Evolutionary conservation across 768 basidiomycete genomes (phyloP).

Genomic region (Amanita molliuscula): DNA sequence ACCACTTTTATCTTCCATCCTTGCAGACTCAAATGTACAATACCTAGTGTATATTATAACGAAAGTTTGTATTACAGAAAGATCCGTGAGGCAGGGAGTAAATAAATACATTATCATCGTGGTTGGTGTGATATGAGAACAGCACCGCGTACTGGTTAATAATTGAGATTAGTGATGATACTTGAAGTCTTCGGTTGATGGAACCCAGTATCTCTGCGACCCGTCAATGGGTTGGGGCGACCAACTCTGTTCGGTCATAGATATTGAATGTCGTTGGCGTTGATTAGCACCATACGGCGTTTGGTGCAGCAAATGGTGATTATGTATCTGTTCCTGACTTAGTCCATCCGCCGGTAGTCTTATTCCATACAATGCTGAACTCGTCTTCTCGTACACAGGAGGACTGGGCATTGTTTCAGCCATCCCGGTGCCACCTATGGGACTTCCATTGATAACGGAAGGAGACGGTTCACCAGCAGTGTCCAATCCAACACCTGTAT

Average conservation of each 20-base stretch:
- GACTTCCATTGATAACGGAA: background rate
- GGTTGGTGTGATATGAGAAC: too few relatives aligned
- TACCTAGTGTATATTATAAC: too few relatives aligned
- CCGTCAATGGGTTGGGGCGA: background rate
- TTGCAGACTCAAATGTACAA: too few relatives aligned
- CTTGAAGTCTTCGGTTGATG: background rate
- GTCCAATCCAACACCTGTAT: conserved; percentile 1
- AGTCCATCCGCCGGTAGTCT: conserved; percentile 17
- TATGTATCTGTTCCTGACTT: conserved; percentile 2
- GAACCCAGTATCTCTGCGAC: conserved; percentile 1
- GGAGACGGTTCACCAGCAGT: background rate
- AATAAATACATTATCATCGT: background rate
- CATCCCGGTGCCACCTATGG: conserved; percentile 3
- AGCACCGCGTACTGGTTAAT: too few relatives aligned
- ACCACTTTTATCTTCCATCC: too few relatives aligned
- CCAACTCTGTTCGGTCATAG: background rate
- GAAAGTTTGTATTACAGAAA: too few relatives aligned
- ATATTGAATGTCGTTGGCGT: background rate
- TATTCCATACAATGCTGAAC: conserved; percentile 17
- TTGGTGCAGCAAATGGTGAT: conserved; percentile 13
- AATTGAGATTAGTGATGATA: background rate
- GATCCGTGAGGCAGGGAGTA: background rate
- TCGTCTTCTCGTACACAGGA: conserved; percentile 15
- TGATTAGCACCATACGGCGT: conserved; percentile 10
- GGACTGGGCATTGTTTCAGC: conserved; percentile 11